Base-by-base conservation (phyloP, 805 yeast species). In the Kuraishia molischiana region DNA sequence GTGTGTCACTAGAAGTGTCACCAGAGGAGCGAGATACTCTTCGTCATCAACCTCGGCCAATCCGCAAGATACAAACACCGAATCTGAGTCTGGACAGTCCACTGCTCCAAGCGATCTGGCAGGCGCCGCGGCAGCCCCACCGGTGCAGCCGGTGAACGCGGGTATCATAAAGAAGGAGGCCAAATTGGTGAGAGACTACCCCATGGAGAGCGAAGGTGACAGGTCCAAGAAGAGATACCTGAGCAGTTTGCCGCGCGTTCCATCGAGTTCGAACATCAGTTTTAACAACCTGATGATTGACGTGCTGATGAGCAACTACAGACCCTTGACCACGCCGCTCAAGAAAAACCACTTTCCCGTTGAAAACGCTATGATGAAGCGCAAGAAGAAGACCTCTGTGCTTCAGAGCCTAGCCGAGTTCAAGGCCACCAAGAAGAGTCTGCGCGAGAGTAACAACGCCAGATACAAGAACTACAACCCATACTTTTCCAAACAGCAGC, bases 241-340 rank as follows among this genome's bases (percentile, higher is more conserved):
- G 32, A 49, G 49, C 29, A 45, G 55, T 3, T 48, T 56, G 29
- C 61, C 61, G n/a, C 44, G 56, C 24, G 61, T 58, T 11, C 61
- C 61, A 15, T 44, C 42, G 14, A 58, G 61, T 2, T 47, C 46
- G 29, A 53, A 55, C 39, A 56, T 58, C 26, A 53, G 47, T 29
- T 48, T 51, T 26, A 51, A 47, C 33, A 46, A 46, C 3, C 43
- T 58, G 32, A 38, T 50, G 40, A 33, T 54, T 20, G 62, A 58
- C 38, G 46, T 53, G 41, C 43, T 58, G 34, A 50, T 57, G 44
- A 51, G 46, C 43, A 45, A 41, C 34, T 50, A 48, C 41, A 49
- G 50, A 34, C 60, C 62, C 2, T 45, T 58, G 19, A 41, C 51
- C 11, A 47, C 50, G 29, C 63, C 15, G 40, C 17, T 24, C 22